A percentile compares a stretch with the other conserved stretches of the same genome.
These are phyloP conservation scores for Stagonosporopsis tanaceti DNA, from an alignment of 2,329 filamentous ascomycete genomes.

Conservation along the genomic window DNA sequence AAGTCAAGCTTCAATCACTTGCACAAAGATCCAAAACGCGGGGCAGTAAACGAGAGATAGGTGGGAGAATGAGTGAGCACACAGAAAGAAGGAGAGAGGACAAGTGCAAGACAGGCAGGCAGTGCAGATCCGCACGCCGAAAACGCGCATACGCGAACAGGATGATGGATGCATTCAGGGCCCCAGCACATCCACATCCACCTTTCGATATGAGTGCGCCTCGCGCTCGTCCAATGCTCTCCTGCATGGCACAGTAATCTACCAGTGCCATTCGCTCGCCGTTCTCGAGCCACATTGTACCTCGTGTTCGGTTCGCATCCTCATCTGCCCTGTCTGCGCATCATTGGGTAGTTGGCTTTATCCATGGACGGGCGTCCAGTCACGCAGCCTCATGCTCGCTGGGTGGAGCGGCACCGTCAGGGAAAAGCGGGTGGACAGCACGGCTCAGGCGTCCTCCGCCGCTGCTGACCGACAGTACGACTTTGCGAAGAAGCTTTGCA, in stretches of 20 bases:
- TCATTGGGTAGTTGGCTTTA: slow-evolving; percentile 9
- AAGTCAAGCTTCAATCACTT: not conserved
- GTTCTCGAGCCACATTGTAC: not conserved
- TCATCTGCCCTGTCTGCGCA: not conserved
- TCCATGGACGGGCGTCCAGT: slow-evolving; percentile 1
- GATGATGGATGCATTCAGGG: slow-evolving; percentile 6
- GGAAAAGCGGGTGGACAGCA: slow-evolving; percentile 15
- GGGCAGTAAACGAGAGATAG: not conserved
- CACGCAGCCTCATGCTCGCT: slow-evolving; percentile 8
- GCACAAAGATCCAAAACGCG: not conserved
- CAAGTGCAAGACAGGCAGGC: slow-evolving; percentile 5
- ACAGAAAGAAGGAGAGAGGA: slow-evolving; percentile 2
- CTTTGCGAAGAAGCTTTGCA: not conserved
- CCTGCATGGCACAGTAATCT: slow-evolving; percentile 1
- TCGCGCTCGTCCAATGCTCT: slow-evolving; percentile 5
- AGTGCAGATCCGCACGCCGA: slow-evolving; percentile 8
- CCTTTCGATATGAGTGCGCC: not conserved
- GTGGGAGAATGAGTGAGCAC: slow-evolving; percentile 3
- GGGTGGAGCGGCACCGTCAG: slow-evolving; percentile 1
- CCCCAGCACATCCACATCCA: not conserved
- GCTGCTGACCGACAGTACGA: slow-evolving; percentile 12
- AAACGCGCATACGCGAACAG: not conserved
- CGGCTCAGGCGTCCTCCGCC: slow-evolving; percentile 2
- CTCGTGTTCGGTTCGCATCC: slow-evolving; percentile 9
- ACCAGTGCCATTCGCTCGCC: not conserved